Percentiles rank a stretch among this genome's conserved stretches.
phyloP scores from a whole-genome alignment of 2,329 filamentous ascomycete genomes.

The Teratosphaeriaceae sp. region DNA sequence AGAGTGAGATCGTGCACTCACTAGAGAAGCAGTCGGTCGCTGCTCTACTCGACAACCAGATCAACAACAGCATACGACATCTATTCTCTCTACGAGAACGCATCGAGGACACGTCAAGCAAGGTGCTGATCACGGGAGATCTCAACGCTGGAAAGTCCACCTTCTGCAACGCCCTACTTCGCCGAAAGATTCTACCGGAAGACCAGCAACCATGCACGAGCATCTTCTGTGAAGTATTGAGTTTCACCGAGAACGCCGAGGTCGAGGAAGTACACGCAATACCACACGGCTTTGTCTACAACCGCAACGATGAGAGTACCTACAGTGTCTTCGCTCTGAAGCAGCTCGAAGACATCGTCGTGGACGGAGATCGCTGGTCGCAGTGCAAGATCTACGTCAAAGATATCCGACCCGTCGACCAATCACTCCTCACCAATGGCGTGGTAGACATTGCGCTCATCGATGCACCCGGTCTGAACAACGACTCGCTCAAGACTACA shows the following conservation, averaged over 20 bases:
- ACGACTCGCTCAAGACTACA: conserved; percentile 93
- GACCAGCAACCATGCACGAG: conserved; percentile 97
- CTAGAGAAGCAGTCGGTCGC: conserved; percentile 89
- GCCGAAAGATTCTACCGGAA: conserved; percentile 87
- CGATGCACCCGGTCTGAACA: conserved; percentile 91
- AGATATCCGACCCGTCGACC: conserved; percentile 80
- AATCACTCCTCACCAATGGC: conserved; percentile 92
- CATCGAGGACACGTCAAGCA: conserved; percentile 96
- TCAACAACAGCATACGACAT: conserved; percentile 88
- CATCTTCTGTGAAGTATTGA: conserved; percentile 96
- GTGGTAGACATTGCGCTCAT: conserved; percentile 97
- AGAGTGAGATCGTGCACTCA: conserved; percentile 88
- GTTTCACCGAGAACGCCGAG: conserved; percentile 82
- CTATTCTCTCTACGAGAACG: conserved; percentile 79
- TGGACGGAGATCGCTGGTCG: conserved; percentile 79
- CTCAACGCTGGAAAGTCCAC: conserved; percentile 97
- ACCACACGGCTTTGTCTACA: conserved; percentile 71
- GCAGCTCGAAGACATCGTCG: conserved; percentile 81
- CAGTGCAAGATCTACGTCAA: conserved; percentile 97
- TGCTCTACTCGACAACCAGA: conserved; percentile 85
- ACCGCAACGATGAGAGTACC: conserved; percentile 86
- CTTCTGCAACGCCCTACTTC: conserved; percentile 94
- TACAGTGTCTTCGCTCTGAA: conserved; percentile 78
- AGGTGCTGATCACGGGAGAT: conserved; percentile 92
- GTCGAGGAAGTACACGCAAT: conserved; percentile 95